Percentiles rank a stretch among this genome's conserved stretches.
phyloP scores from a whole-genome alignment of 192 early-diverging fungal species.

The Backusella sp. region DNA sequence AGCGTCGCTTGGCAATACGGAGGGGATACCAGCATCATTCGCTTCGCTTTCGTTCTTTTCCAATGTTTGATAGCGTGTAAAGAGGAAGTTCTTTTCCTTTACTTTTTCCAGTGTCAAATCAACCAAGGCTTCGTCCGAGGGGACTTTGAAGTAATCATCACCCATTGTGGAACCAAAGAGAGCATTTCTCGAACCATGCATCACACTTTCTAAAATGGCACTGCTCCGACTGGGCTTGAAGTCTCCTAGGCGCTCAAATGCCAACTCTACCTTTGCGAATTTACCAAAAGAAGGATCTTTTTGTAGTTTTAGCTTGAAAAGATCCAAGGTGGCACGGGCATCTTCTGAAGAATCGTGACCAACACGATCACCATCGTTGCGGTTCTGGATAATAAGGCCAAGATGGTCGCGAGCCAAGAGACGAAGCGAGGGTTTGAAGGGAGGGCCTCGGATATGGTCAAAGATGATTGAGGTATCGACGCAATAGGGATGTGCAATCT shows the following conservation, averaged over 20 bases:
- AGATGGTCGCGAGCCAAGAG: conserved; percentile 51
- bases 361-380: conserved; percentile 15
- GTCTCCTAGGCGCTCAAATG: conserved; percentile 35
- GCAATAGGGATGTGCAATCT: conserved; percentile 54
- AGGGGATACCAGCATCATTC: conserved; percentile 26
- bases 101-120: conserved; percentile 26
- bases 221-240: conserved; percentile 21
- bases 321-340: conserved; percentile 62
- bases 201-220: conserved; percentile 29
- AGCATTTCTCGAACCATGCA: conserved; percentile 14
- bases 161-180: conserved; percentile 24
- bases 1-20: not conserved
- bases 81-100: conserved; percentile 24
- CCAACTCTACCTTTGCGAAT: conserved; percentile 36
- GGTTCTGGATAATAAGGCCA: conserved; percentile 54
- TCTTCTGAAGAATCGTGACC: conserved; percentile 76
- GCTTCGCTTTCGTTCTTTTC: not conserved
- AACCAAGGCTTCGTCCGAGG: conserved; percentile 25
- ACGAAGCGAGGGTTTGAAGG: conserved; percentile 51
- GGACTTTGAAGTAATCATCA: conserved; percentile 27
- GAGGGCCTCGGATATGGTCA: conserved; percentile 51
- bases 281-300: conserved; percentile 40
- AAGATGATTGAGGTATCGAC: conserved; percentile 66
- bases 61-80: conserved; percentile 8
- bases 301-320: conserved; percentile 56